Conservation (phyloP, 2,329 filamentous ascomycete species). For the Trichoderma guizhouense region DNA sequence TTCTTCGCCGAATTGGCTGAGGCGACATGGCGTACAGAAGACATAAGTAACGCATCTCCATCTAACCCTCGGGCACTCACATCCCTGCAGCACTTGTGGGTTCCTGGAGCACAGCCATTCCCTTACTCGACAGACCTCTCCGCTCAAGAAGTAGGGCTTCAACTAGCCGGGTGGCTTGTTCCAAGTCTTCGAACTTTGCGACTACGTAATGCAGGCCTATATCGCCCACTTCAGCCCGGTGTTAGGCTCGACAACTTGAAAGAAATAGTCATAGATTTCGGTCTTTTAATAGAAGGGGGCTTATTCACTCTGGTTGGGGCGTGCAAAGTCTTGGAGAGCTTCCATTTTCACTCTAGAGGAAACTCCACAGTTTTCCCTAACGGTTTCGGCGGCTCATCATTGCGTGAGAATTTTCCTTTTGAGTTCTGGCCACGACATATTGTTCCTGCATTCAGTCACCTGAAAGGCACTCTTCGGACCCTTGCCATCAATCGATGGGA, state of each 20-base stretch:
- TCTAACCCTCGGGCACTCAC: not conserved
- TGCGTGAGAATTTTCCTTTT: not conserved
- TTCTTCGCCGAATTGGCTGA: not conserved
- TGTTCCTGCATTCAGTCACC: constrained; percentile 4
- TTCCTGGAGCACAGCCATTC: not conserved
- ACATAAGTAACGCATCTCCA: not conserved
- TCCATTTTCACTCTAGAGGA: not conserved
- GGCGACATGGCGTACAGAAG: not conserved
- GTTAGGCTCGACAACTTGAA: not conserved
- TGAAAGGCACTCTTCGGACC: not conserved
- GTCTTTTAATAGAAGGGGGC: not conserved
- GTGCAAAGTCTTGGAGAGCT: not conserved
- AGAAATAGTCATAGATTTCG: not conserved
- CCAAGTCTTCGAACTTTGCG: not conserved
- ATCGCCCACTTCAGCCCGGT: not conserved
- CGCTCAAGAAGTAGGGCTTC: not conserved
- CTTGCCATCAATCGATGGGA: constrained; percentile 11
- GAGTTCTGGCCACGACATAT: constrained; percentile 7
- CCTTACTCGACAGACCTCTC: not conserved
- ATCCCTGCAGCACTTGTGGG: not conserved
- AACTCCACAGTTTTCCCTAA: not conserved
- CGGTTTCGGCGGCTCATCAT: not conserved
- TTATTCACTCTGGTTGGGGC: not conserved
- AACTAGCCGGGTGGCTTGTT: not conserved
- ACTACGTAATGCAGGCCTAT: not conserved